phyloP scores from a whole-genome alignment of 306 rosid species.

The Cicer judaicum region DNA sequence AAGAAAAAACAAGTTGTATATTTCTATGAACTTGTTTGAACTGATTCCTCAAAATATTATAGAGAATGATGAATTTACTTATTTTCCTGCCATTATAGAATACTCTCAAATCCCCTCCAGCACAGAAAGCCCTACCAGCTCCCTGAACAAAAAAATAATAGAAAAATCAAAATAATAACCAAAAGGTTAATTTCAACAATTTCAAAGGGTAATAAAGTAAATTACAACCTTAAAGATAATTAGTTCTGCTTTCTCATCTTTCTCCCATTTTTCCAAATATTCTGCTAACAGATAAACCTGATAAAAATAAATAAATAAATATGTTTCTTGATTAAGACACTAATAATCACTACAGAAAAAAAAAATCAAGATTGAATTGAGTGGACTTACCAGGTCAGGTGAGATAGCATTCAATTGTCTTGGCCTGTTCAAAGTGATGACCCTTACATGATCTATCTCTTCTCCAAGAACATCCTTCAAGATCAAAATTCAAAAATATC shows the following conservation, averaged over 20 bases:
- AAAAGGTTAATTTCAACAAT: conserved; percentile 1
- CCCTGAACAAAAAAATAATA: conserved; percentile 54
- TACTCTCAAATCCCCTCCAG: conserved; percentile 94
- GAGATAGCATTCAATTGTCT: conserved; percentile 89
- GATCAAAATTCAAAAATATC: conserved; percentile 31
- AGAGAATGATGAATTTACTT: conserved; percentile 53
- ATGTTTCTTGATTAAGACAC: background rate
- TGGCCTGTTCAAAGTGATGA: conserved; percentile 82
- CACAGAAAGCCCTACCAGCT: conserved; percentile 88
- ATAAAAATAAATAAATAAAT: background rate
- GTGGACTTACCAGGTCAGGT: conserved; percentile 59
- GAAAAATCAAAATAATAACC: background rate
- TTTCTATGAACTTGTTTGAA: conserved; percentile 8
- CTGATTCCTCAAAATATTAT: background rate
- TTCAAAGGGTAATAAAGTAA: conserved; percentile 31
- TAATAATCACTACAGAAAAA: background rate
- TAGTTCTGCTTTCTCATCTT: conserved; percentile 75
- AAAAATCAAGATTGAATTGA: background rate
- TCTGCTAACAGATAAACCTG: conserved; percentile 82
- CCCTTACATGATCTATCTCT: conserved; percentile 73
- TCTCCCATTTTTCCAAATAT: conserved; percentile 90
- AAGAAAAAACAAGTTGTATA: conserved; percentile 11
- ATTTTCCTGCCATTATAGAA: conserved; percentile 76
- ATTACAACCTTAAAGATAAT: conserved; percentile 75
- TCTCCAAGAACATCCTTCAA: conserved; percentile 80